Evolutionary conservation across 352 stramenopile species (phyloP).

Genomic region (Pythium rishiriense): DNA sequence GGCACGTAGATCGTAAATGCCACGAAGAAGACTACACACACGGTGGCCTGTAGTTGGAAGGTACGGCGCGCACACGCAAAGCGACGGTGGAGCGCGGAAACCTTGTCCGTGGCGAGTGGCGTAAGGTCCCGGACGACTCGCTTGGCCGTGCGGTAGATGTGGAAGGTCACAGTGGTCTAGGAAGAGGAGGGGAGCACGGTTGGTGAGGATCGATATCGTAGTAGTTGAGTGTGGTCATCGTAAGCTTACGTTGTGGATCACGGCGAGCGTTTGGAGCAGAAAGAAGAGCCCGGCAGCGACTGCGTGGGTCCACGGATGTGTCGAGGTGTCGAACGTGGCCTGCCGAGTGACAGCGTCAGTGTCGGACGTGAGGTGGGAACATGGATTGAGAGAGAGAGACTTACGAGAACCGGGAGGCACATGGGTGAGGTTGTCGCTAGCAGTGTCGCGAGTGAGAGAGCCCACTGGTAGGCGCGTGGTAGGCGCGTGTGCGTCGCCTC

Average conservation of each 20-base stretch:
- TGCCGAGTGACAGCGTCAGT: too few relatives aligned
- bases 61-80: constrained; percentile 21
- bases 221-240: too few relatives aligned
- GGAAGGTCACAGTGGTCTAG: constrained; percentile 37
- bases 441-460: constrained; percentile 1
- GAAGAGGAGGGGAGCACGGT: background rate
- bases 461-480: background rate
- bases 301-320: constrained; percentile 53
- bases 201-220: background rate
- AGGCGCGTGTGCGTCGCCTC: too few relatives aligned
- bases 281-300: constrained; percentile 66
- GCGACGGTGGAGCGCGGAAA: background rate
- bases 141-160: background rate
- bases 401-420: constrained; percentile 49
- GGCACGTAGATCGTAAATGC: constrained; percentile 69
- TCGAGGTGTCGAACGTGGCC: constrained; percentile 59
- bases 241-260: constrained; percentile 53
- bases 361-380: background rate
- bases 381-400: background rate
- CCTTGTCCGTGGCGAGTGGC: background rate
- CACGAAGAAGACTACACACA: constrained; percentile 55
- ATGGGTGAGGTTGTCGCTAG: constrained; percentile 33
- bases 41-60: constrained; percentile 39
- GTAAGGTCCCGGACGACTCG: constrained; percentile 23
- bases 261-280: constrained; percentile 49